Evolutionary conservation across 352 stramenopile genomes (phyloP).

Genomic region (Phytophthora fragariaefolia): DNA sequence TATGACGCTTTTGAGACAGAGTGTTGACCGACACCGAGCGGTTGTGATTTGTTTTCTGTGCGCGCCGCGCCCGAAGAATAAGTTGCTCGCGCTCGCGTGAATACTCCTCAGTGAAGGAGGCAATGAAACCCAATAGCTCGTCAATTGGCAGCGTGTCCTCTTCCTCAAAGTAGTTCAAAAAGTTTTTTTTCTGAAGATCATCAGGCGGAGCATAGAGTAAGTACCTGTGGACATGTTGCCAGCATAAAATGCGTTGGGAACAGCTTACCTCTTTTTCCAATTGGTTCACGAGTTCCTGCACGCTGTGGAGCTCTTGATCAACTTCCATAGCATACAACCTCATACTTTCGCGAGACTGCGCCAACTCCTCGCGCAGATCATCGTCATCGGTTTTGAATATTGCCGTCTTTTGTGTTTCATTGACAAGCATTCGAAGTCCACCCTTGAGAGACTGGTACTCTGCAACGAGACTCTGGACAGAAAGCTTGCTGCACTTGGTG

Average conservation of each 20-base stretch:
- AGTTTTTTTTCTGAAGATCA: conserved; percentile 54
- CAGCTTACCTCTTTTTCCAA: conserved; percentile 55
- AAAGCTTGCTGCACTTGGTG: conserved; percentile 71
- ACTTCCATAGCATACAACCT: conserved; percentile 66
- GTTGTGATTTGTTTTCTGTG: conserved; percentile 20
- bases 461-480: conserved; percentile 54
- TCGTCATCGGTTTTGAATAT: conserved; percentile 42
- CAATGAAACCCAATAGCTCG: conserved; percentile 57
- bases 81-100: conserved; percentile 54
- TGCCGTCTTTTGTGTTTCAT: conserved; percentile 54
- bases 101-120: not conserved
- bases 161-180: conserved; percentile 84
- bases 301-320: conserved; percentile 57
- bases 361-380: conserved; percentile 29
- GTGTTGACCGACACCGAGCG: conserved; percentile 17
- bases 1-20: conserved; percentile 32
- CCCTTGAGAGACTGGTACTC: conserved; percentile 67
- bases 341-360: conserved; percentile 45
- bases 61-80: conserved; percentile 29
- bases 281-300: conserved; percentile 54
- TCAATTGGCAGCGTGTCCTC: conserved; percentile 70
- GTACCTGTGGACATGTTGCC: not conserved
- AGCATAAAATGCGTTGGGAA: not conserved
- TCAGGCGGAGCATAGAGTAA: not conserved
- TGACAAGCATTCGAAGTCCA: conserved; percentile 61